phyloP scores from a whole-genome alignment of 78 protist species.

The Speleostelium caveatum region DNA sequence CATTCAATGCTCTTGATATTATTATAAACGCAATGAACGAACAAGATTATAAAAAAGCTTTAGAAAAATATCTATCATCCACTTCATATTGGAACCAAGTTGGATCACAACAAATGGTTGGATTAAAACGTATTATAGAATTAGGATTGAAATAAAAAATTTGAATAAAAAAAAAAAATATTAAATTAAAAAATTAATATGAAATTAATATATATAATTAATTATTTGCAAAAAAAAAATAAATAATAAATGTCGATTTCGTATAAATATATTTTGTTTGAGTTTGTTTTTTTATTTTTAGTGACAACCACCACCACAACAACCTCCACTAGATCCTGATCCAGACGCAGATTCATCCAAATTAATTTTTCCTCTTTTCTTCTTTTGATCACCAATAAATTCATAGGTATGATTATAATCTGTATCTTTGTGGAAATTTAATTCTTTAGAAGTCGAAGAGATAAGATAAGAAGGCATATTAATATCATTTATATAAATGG shows the following conservation, averaged over 20 bases:
- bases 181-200: no score
- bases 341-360: background rate
- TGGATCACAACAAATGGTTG: constrained; percentile 75
- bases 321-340: constrained; percentile 39
- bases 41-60: constrained; percentile 46
- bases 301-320: constrained; percentile 26
- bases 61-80: constrained; percentile 41
- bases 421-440: constrained; percentile 41
- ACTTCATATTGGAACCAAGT: constrained; percentile 55
- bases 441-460: constrained; percentile 1
- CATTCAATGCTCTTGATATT: constrained; percentile 33
- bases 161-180: no score
- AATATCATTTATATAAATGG: background rate
- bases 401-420: constrained; percentile 27
- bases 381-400: constrained; percentile 66
- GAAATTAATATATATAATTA: no score
- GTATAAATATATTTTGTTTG: no score
- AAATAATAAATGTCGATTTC: no score
- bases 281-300: no score
- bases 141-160: constrained; percentile 36
- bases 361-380: constrained; percentile 48
- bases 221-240: no score
- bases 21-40: constrained; percentile 22
- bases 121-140: constrained; percentile 73
- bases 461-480: background rate